These are phyloP conservation scores for Eucalyptus tenuipes DNA, from an alignment of 345 rosid genomes.

Conservation along the genomic window DNA sequence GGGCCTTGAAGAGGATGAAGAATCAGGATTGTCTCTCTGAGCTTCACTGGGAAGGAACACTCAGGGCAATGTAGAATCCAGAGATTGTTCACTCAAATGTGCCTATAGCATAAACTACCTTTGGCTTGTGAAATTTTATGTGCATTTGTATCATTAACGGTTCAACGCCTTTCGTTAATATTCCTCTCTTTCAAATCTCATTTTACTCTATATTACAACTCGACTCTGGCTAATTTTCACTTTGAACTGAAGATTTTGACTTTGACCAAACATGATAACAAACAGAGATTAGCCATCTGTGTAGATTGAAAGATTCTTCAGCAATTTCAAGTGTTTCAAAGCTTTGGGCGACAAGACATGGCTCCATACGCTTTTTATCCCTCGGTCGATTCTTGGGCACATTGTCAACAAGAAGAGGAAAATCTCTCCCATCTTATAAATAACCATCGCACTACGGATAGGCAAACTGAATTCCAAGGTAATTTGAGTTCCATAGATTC, in stretches of 20 bases:
- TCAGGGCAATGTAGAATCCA: neutral
- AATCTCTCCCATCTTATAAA: neutral
- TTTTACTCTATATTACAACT: neutral
- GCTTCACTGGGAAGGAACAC: neutral
- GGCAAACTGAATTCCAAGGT: neutral
- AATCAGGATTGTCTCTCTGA: constrained; percentile 83
- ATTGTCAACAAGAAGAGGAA: neutral
- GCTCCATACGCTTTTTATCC: neutral
- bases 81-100: neutral
- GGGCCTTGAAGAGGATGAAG: constrained; percentile 74
- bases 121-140: neutral
- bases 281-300: neutral
- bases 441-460: neutral
- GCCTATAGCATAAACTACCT: neutral
- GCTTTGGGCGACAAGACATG: neutral
- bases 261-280: neutral
- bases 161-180: neutral
- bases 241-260: neutral
- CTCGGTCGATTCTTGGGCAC: neutral
- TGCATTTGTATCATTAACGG: neutral
- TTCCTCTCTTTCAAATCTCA: neutral
- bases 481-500: neutral
- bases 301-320: neutral
- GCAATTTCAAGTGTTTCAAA: neutral
- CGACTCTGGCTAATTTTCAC: neutral